Conservation (phyloP, 1,284 basidiomycete genomes). For the Pascua sp. region DNA sequence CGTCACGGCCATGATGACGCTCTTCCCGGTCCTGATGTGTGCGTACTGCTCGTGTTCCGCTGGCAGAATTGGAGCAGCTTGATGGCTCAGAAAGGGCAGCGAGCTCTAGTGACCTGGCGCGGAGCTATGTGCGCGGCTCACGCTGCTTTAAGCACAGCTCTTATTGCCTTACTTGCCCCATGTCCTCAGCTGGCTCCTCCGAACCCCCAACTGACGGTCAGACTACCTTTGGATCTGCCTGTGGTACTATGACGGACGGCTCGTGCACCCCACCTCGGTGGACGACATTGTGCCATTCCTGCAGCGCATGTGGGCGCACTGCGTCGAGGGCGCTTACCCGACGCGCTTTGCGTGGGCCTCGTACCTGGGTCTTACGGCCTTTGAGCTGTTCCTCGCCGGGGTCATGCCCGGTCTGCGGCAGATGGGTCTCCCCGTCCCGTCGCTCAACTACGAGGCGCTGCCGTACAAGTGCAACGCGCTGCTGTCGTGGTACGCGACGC, state of each 20-base stretch:
- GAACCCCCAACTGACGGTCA: conserved; percentile 58
- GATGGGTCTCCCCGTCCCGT: conserved; percentile 78
- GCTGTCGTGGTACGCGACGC: conserved; percentile 78
- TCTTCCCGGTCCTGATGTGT: conserved; percentile 67
- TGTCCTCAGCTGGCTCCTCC: neutral
- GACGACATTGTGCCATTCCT: conserved; percentile 78
- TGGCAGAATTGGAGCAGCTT: too few relatives aligned
- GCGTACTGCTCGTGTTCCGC: conserved; percentile 14
- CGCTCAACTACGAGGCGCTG: conserved; percentile 83
- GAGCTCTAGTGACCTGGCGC: too few relatives aligned
- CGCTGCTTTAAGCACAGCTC: neutral
- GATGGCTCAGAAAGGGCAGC: too few relatives aligned
- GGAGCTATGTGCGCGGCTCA: neutral
- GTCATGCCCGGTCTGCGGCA: conserved; percentile 89
- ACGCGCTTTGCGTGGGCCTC: conserved; percentile 82
- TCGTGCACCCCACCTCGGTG: conserved; percentile 70
- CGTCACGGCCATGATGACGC: conserved; percentile 87
- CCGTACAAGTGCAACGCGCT: conserved; percentile 97
- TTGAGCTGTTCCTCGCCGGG: conserved; percentile 86
- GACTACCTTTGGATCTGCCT: conserved; percentile 99
- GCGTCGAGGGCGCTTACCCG: conserved; percentile 84
- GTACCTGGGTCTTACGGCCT: conserved; percentile 82
- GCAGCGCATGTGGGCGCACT: conserved; percentile 74
- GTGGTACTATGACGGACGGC: conserved; percentile 87
- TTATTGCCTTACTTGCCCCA: neutral